These are phyloP conservation scores for Chrysanthemum lavandulifolium DNA, from an alignment of 129 eudicot species.

Conservation along the genomic window DNA sequence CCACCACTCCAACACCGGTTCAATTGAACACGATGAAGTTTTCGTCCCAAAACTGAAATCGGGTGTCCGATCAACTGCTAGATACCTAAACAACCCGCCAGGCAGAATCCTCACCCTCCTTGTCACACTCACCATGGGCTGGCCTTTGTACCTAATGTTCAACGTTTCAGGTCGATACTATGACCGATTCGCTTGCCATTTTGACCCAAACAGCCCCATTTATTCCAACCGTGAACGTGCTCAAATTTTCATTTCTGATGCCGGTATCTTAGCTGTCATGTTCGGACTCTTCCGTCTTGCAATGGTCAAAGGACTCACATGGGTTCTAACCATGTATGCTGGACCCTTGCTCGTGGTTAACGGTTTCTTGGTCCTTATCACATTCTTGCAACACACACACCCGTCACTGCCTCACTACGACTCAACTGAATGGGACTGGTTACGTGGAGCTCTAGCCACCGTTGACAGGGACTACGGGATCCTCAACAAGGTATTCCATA, in stretches of 20 bases:
- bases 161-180: conserved; percentile 60
- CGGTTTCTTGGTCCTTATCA: conserved; percentile 55
- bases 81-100: conserved; percentile 57
- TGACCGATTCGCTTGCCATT: conserved; percentile 62
- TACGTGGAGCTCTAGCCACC: conserved; percentile 64
- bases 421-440: conserved; percentile 70
- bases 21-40: conserved; percentile 62
- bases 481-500: conserved; percentile 62
- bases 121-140: conserved; percentile 54
- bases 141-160: conserved; percentile 65
- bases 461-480: conserved; percentile 58
- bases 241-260: conserved; percentile 55
- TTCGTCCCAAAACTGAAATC: conserved; percentile 53
- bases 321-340: conserved; percentile 49
- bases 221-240: conserved; percentile 64
- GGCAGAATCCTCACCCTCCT: conserved; percentile 52
- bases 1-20: conserved; percentile 73
- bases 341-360: conserved; percentile 57
- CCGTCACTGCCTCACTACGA: conserved; percentile 63
- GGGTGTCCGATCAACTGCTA: conserved; percentile 29
- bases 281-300: conserved; percentile 42
- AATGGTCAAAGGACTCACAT: conserved; percentile 42
- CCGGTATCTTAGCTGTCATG: conserved; percentile 37
- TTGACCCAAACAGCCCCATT: conserved; percentile 56
- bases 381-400: conserved; percentile 66